Conservation (phyloP, 202 grass and related monocot species). For the Alloteropsis angusta region DNA sequence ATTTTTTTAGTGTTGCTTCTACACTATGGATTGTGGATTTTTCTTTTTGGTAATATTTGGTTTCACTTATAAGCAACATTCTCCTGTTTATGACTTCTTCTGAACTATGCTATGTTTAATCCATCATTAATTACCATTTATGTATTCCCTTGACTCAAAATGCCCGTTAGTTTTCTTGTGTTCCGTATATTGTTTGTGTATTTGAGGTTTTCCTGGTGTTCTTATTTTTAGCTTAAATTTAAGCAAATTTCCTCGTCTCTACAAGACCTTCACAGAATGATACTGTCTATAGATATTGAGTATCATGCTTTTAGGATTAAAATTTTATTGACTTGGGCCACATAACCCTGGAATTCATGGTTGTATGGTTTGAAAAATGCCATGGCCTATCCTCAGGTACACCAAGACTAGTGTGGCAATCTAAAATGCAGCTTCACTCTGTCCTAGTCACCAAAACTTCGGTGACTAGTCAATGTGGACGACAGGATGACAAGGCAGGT, state of each 20-base stretch:
- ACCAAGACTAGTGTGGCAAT: not conserved
- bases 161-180: not conserved
- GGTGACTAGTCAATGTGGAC: not conserved
- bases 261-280: not conserved
- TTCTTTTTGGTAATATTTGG: too few relatives aligned
- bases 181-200: not conserved
- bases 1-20: too few relatives aligned
- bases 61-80: too few relatives aligned
- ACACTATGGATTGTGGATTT: too few relatives aligned
- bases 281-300: not conserved
- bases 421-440: not conserved
- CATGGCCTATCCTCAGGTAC: not conserved
- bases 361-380: too few relatives aligned
- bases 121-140: not conserved
- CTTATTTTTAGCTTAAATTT: not conserved
- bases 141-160: not conserved
- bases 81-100: not conserved
- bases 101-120: not conserved
- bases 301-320: not conserved
- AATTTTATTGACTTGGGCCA: not conserved
- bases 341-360: not conserved
- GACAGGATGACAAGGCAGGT: not conserved
- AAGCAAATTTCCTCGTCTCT: not conserved
- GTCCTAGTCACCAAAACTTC: not conserved
- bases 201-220: not conserved